phyloP scores from a whole-genome alignment of 2,329 filamentous ascomycete genomes.

The Simplicillium aogashimaense region DNA sequence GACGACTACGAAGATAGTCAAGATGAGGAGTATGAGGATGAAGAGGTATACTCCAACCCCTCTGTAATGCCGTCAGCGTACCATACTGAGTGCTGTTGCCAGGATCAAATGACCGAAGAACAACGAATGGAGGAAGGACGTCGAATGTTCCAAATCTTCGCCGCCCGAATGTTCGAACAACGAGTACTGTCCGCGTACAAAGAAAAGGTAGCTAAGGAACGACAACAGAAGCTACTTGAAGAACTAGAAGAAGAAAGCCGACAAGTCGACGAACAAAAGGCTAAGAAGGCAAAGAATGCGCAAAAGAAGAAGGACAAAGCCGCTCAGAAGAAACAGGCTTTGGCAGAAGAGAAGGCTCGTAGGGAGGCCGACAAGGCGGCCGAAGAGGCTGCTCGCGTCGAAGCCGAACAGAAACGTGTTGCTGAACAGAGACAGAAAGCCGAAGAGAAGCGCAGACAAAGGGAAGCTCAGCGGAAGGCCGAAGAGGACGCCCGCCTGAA shows the following conservation, averaged over 20 bases:
- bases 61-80: constrained; percentile 26
- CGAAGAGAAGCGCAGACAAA: constrained; percentile 87
- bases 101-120: constrained; percentile 96
- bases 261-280: constrained; percentile 68
- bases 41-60: constrained; percentile 54
- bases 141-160: constrained; percentile 99
- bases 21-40: constrained; percentile 64
- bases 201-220: constrained; percentile 90
- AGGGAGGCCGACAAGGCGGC: constrained; percentile 84
- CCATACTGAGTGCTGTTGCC: constrained; percentile 34
- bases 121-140: constrained; percentile 98
- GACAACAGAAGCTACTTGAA: constrained; percentile 81
- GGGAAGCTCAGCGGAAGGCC: constrained; percentile 80
- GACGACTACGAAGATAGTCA: constrained; percentile 54
- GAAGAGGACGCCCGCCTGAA: constrained; percentile 79
- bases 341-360: constrained; percentile 83
- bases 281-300: constrained; percentile 88
- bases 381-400: constrained; percentile 68
- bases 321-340: constrained; percentile 74
- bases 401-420: constrained; percentile 65
- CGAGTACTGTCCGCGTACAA: constrained; percentile 93
- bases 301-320: constrained; percentile 95
- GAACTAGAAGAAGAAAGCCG: constrained; percentile 81
- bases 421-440: constrained; percentile 74
- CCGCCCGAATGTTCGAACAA: constrained; percentile 98